These are phyloP conservation scores for Ochetophila trinervis DNA, from an alignment of 306 rosid genomes.

Conservation along the genomic window DNA sequence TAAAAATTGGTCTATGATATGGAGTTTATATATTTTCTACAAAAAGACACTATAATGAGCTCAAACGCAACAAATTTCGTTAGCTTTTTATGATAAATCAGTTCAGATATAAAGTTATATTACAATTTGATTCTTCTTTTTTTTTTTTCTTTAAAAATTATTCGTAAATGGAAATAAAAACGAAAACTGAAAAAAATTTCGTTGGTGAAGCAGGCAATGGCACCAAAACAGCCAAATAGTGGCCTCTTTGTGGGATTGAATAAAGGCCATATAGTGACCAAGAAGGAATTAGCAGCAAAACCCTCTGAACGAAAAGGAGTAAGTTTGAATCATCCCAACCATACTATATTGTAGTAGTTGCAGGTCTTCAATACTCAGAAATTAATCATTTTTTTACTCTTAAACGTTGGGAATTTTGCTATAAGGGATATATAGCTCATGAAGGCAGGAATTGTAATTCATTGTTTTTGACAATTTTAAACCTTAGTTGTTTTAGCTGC, in stretches of 20 bases:
- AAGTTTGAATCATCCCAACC: constrained; percentile 15
- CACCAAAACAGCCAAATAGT: constrained; percentile 74
- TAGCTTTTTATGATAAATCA: too few species aligned
- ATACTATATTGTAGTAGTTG: too few species aligned
- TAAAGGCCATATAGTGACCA: constrained; percentile 76
- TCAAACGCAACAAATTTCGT: too few species aligned
- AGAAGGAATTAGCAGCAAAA: constrained; percentile 77
- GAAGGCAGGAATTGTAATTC: neutral
- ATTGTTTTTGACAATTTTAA: neutral
- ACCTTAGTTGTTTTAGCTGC: neutral
- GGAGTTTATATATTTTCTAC: too few species aligned
- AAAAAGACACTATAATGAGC: too few species aligned
- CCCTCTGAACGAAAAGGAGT: constrained; percentile 92
- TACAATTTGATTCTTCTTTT: too few species aligned
- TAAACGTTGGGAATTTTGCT: neutral
- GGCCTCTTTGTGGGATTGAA: constrained; percentile 83
- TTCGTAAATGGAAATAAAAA: too few species aligned
- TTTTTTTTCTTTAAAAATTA: too few species aligned
- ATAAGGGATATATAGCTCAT: neutral
- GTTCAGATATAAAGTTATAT: too few species aligned
- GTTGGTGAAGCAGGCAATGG: constrained; percentile 54
- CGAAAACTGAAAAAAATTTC: neutral
- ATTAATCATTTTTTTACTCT: neutral
- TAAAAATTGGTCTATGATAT: too few species aligned
- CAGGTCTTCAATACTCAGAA: too few species aligned